Percentiles rank a stretch among this genome's conserved stretches.
These are phyloP conservation scores for Saitozyma podzolica DNA, from an alignment of 768 basidiomycete genomes.

Conservation along the genomic window DNA sequence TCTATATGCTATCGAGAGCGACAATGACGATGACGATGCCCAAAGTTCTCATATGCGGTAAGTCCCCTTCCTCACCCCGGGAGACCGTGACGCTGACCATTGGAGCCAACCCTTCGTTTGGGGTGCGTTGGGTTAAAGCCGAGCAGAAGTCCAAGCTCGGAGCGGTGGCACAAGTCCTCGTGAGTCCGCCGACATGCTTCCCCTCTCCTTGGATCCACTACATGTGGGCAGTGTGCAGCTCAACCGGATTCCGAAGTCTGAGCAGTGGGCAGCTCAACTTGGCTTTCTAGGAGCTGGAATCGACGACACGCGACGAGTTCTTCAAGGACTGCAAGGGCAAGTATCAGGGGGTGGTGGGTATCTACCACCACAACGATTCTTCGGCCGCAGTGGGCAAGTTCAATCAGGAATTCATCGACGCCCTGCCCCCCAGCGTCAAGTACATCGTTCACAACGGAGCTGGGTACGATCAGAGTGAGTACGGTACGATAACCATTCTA, in stretches of 20 bases:
- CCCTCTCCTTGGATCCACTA: background rate
- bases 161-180: constrained; percentile 71
- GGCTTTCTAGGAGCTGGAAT: constrained; percentile 58
- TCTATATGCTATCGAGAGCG: background rate
- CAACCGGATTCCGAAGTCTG: background rate
- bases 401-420: constrained; percentile 72
- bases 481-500: background rate
- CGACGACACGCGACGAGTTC: constrained; percentile 67
- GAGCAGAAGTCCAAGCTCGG: constrained; percentile 68
- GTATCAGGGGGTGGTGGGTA: constrained; percentile 69
- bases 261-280: background rate
- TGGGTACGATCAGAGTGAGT: constrained; percentile 62
- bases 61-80: background rate
- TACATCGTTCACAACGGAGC: constrained; percentile 94
- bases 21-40: constrained; percentile 41
- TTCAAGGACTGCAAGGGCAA: constrained; percentile 67
- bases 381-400: constrained; percentile 69
- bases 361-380: constrained; percentile 72
- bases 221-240: background rate
- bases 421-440: constrained; percentile 67
- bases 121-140: constrained; percentile 77
- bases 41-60: constrained; percentile 48
- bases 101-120: constrained; percentile 44
- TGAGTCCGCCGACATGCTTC: constrained; percentile 54
- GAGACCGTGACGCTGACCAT: background rate